Conservation (phyloP, 1,284 basidiomycete species). For the Leccinum huronense region DNA sequence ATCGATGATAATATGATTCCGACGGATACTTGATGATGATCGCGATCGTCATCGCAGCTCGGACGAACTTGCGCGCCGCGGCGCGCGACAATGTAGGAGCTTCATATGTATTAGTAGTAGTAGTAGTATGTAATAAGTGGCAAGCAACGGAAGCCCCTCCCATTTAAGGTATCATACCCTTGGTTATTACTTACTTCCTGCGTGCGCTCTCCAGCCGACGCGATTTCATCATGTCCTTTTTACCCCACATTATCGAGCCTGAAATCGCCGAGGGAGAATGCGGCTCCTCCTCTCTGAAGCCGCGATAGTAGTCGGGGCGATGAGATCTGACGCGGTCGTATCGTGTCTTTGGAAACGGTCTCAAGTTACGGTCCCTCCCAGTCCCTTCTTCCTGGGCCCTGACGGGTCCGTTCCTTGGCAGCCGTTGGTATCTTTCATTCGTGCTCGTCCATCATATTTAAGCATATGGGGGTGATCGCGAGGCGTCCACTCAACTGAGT, state of each 20-base stretch:
- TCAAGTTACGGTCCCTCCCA: background rate
- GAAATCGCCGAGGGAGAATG: background rate
- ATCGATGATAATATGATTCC: background rate
- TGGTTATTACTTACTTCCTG: slow-evolving; percentile 1
- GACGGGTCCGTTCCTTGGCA: background rate
- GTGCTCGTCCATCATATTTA: background rate
- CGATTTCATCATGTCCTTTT: background rate
- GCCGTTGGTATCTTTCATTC: background rate
- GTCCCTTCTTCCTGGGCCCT: background rate
- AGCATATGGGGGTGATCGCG: background rate
- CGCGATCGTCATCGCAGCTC: slow-evolving; percentile 12
- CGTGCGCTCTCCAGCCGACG: background rate
- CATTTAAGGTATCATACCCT: background rate
- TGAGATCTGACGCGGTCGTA: background rate
- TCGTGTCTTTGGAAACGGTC: background rate
- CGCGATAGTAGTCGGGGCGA: background rate
- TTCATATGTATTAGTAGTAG: background rate
- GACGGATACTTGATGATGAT: slow-evolving; percentile 8
- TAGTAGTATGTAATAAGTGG: background rate
- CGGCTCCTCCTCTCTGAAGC: background rate
- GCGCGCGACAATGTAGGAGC: background rate
- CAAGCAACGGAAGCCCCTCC: background rate
- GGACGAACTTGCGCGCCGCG: background rate
- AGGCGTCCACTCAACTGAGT: slow-evolving; percentile 14
- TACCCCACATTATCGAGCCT: background rate